phyloP scores from a whole-genome alignment of 2,329 filamentous ascomycete genomes.

The Talaromyces funiculosus region DNA sequence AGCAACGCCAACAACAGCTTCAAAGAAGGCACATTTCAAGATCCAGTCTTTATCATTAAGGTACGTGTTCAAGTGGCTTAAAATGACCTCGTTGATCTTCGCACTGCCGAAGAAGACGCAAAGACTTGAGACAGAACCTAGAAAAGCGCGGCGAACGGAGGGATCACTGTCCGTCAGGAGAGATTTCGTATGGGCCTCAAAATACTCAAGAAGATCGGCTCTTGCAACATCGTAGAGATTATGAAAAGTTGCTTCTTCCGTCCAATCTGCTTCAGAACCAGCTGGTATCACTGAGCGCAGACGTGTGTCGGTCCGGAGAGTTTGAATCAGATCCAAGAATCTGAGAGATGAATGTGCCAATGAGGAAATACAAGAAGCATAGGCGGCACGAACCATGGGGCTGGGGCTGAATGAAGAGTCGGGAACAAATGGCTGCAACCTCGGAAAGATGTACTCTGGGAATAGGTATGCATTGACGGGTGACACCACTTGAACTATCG shows the following conservation, averaged over 20 bases:
- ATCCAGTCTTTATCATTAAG: slow-evolving; percentile 96
- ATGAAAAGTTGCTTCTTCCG: slow-evolving; percentile 65
- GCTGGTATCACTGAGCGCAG: slow-evolving; percentile 72
- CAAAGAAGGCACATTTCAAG: slow-evolving; percentile 93
- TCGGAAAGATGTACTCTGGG: slow-evolving; percentile 59
- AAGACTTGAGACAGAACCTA: slow-evolving; percentile 83
- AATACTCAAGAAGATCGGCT: slow-evolving; percentile 71
- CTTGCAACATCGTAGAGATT: slow-evolving; percentile 85
- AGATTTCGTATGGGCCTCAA: slow-evolving; percentile 83
- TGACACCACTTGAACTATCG: slow-evolving; percentile 82
- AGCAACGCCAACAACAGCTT: slow-evolving; percentile 87
- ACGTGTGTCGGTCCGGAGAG: slow-evolving; percentile 75
- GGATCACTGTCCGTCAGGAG: slow-evolving; percentile 82
- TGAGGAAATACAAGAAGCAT: slow-evolving; percentile 85
- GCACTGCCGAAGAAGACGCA: slow-evolving; percentile 92
- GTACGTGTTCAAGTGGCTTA: slow-evolving; percentile 95
- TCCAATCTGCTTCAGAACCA: slow-evolving; percentile 63
- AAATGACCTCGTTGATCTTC: slow-evolving; percentile 91
- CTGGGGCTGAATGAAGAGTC: slow-evolving; percentile 52
- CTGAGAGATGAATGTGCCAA: slow-evolving; percentile 77
- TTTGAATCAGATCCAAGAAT: slow-evolving; percentile 87
- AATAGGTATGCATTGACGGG: slow-evolving; percentile 64
- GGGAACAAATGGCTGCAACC: slow-evolving; percentile 53
- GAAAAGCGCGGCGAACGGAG: slow-evolving; percentile 81
- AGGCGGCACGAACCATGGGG: slow-evolving; percentile 75